Conservation (phyloP, 108 stramenopile genomes). For the Ochromonas danica region DNA sequence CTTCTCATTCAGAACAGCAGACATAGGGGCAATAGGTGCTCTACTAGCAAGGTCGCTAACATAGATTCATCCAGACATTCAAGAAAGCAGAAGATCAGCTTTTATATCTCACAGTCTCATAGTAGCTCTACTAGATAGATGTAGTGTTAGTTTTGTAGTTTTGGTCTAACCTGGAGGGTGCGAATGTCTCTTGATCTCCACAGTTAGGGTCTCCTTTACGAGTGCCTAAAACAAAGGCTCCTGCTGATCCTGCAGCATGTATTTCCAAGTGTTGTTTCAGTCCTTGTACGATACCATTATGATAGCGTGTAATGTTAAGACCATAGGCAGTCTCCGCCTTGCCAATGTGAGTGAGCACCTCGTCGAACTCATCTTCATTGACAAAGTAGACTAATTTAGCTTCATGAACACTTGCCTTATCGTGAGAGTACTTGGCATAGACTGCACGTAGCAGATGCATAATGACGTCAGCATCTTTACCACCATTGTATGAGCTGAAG, state of each 20-base stretch:
- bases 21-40: neutral
- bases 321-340: too few relatives aligned
- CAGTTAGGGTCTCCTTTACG: constrained; percentile 90
- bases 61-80: too few relatives aligned
- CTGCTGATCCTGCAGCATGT: constrained; percentile 30
- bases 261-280: neutral
- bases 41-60: neutral
- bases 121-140: too few relatives aligned
- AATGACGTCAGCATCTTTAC: constrained; percentile 95
- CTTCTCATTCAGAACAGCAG: neutral
- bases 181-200: constrained; percentile 45
- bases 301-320: constrained; percentile 55
- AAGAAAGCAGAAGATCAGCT: too few relatives aligned
- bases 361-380: constrained; percentile 49
- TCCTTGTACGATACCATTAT: constrained; percentile 68
- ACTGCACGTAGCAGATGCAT: constrained; percentile 87
- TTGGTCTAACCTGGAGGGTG: neutral
- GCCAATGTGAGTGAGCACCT: constrained; percentile 38
- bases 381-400: constrained; percentile 55
- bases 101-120: too few relatives aligned
- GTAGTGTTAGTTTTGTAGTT: too few relatives aligned
- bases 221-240: constrained; percentile 83
- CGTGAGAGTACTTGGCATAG: constrained; percentile 64
- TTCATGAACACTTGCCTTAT: neutral
- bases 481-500: constrained; percentile 84